Evolutionary conservation across 495 filamentous ascomycete genomes (phyloP).

Genomic region (Halenospora varia): DNA sequence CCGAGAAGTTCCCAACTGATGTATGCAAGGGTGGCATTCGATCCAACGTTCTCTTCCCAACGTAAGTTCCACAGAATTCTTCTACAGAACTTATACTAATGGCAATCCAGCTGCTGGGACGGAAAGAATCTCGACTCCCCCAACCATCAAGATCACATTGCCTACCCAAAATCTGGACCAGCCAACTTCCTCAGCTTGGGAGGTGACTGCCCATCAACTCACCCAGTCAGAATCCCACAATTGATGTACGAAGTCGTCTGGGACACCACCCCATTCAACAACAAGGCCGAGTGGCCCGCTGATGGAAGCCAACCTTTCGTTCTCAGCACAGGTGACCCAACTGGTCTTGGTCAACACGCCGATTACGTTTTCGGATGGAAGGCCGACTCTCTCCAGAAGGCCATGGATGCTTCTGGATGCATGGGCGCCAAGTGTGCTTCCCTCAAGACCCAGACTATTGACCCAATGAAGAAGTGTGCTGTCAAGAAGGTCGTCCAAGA

Average conservation of each 20-base stretch:
- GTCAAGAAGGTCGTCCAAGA: slow-evolving; percentile 38
- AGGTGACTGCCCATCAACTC: slow-evolving; percentile 43
- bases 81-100: slow-evolving; percentile 18
- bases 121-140: slow-evolving; percentile 60
- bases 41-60: slow-evolving; percentile 76
- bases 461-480: slow-evolving; percentile 40
- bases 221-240: slow-evolving; percentile 52
- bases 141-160: slow-evolving; percentile 52
- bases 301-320: slow-evolving; percentile 44
- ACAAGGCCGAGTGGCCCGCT: slow-evolving; percentile 41
- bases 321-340: slow-evolving; percentile 48
- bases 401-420: slow-evolving; percentile 48
- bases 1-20: slow-evolving; percentile 37
- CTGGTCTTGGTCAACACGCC: slow-evolving; percentile 42
- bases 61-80: slow-evolving; percentile 29
- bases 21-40: slow-evolving; percentile 61
- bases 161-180: slow-evolving; percentile 23
- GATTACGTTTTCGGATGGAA: slow-evolving; percentile 82
- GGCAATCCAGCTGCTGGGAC: slow-evolving; percentile 65
- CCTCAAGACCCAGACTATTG: slow-evolving; percentile 39
- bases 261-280: slow-evolving; percentile 43
- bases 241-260: slow-evolving; percentile 60
- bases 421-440: slow-evolving; percentile 44
- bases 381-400: slow-evolving; percentile 55
- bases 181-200: slow-evolving; percentile 13